Base-by-base conservation (phyloP, 495 filamentous ascomycete species). In the Trichoderma asperelloides region DNA sequence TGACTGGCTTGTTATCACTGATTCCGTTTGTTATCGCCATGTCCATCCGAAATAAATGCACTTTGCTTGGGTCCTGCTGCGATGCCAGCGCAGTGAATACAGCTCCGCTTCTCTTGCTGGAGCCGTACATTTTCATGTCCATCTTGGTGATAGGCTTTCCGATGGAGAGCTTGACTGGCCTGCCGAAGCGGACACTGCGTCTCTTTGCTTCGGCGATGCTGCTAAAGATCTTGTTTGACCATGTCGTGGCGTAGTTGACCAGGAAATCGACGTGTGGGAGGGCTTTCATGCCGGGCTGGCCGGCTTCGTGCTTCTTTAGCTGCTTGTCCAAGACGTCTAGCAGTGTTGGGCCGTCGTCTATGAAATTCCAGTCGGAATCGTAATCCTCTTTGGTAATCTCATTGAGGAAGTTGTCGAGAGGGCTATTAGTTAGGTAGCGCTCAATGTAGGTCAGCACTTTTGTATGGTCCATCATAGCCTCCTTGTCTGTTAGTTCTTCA, bases 151-250 rank as follows among this genome's bases (percentile, higher is more conserved):
- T 76, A 30, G 66, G 73, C 47, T 69, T 57, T 1, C 77, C 75
- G 21, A 79, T 37, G 62, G 74, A 71, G 37, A 85, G 65, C 28
- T 76, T 71, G 2, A 77, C 74, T 9, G 70, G 71, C 47, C 77
- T 72, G 1, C 84, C 84, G 68, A 87, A 85, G 18, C 79, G 74
- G 7, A 87, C 83, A 64, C 79, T 80, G 60, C 83, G 74, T 67
- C 81, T 82, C 69, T 85, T 79, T 9, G 83, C 82, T 67, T 84
- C 78, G 11, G 84, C 83, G 67, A 87, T 85, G 25, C 81, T 79
- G 28, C 77, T 69, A 45, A 86, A 84, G 1, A 86, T 74, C 1
- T 51, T 63, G 55, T 70, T 74, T 25, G 81, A 76, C 63, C 78
- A 77, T 25, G 60, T 68, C 3, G 71, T 73, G 49, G 86, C 65